Conservation (phyloP, 176 grass and related monocot genomes). For the Hordeum marinum region DNA sequence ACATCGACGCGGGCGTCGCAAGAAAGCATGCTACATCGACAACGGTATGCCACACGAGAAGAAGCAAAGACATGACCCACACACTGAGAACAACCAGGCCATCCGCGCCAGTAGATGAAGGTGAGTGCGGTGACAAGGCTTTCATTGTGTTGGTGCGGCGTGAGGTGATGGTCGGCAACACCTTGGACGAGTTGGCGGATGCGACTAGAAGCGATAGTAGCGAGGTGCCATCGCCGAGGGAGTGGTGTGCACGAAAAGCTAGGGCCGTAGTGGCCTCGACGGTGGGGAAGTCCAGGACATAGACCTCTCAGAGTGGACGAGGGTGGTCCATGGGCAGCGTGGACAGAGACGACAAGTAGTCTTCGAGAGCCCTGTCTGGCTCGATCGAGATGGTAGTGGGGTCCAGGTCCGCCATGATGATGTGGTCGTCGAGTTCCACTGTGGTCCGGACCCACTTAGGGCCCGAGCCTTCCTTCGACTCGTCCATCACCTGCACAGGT, state of each 20-base stretch:
- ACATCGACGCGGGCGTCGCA: slow-evolving; percentile 20
- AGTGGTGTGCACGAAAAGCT: slow-evolving; percentile 66
- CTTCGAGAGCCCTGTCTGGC: slow-evolving; percentile 38
- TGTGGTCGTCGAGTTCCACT: slow-evolving; percentile 56
- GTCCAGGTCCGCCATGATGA: slow-evolving; percentile 54
- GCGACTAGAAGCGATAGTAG: slow-evolving; percentile 76
- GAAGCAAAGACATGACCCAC: slow-evolving; percentile 23
- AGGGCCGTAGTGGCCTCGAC: slow-evolving; percentile 36
- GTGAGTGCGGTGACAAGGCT: neutral
- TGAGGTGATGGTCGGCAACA: neutral
- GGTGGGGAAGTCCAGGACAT: slow-evolving; percentile 76
- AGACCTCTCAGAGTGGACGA: slow-evolving; percentile 70
- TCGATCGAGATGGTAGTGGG: neutral
- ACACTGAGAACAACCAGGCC: neutral
- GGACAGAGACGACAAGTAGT: slow-evolving; percentile 72
- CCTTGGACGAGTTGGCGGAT: slow-evolving; percentile 45
- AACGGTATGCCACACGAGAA: slow-evolving; percentile 52
- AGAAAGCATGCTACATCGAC: slow-evolving; percentile 38
- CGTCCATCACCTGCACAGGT: slow-evolving; percentile 30
- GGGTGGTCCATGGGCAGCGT: slow-evolving; percentile 36
- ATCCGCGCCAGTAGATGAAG: neutral
- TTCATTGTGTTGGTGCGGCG: slow-evolving; percentile 16
- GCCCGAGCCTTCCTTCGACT: slow-evolving; percentile 15
- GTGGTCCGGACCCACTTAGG: slow-evolving; percentile 47
- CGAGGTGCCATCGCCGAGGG: slow-evolving; percentile 77